Evolutionary conservation across 768 basidiomycete species (phyloP).

Genomic region (Sarcodon aspratus): DNA sequence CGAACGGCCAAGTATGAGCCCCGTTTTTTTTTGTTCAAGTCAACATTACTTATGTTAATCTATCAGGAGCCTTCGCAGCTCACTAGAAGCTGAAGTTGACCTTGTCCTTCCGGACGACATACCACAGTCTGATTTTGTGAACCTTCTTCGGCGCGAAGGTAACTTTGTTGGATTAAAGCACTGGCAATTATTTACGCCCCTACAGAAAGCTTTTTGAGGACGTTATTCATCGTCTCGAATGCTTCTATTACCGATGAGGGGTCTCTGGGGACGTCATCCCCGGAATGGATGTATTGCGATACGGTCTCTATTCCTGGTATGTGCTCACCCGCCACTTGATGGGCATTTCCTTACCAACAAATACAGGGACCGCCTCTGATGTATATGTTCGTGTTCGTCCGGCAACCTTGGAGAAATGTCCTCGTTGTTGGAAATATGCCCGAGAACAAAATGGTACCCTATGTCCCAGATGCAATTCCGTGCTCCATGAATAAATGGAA

Average conservation of each 20-base stretch:
- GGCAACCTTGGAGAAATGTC: conserved; percentile 60
- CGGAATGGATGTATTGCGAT: conserved; percentile 38
- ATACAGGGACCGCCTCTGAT: conserved; percentile 16
- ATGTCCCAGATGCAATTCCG: conserved; percentile 51
- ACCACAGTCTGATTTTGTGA: conserved; percentile 16
- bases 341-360: conserved; percentile 16
- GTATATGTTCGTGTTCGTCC: conserved; percentile 43
- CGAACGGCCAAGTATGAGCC: conserved; percentile 57
- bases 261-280: conserved; percentile 25
- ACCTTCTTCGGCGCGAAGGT: conserved; percentile 36
- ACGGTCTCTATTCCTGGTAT: conserved; percentile 35
- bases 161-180: background rate
- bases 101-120: conserved; percentile 37
- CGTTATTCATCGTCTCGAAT: conserved; percentile 75
- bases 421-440: conserved; percentile 83
- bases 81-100: conserved; percentile 67
- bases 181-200: background rate
- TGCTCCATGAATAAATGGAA: conserved; percentile 4
- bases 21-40: background rate
- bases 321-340: conserved; percentile 10
- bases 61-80: conserved; percentile 55
- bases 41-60: background rate
- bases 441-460: conserved; percentile 36
- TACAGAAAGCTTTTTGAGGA: conserved; percentile 52
- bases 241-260: conserved; percentile 39